These are phyloP conservation scores for Colletotrichum kahawae DNA, from an alignment of 2,329 filamentous ascomycete species.

Conservation along the genomic window DNA sequence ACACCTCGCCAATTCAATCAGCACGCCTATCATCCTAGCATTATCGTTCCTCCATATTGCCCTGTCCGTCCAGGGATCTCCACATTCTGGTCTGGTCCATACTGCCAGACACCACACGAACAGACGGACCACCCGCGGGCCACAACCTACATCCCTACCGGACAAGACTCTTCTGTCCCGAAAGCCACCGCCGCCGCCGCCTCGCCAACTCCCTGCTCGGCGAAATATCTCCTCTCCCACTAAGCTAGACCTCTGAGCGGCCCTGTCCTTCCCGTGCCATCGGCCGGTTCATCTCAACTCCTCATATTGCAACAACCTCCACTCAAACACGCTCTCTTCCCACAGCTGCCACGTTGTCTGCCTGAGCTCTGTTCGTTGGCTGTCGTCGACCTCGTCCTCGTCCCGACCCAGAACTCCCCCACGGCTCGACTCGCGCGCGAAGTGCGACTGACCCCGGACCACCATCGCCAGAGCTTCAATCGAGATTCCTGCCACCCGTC, in stretches of 20 bases:
- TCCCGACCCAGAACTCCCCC: not conserved
- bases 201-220: constrained; percentile 12
- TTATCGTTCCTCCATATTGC: constrained; percentile 15
- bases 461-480: constrained; percentile 16
- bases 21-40: constrained; percentile 2
- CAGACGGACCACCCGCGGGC: not conserved
- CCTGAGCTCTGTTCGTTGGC: not conserved
- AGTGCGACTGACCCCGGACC: not conserved
- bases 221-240: constrained; percentile 6
- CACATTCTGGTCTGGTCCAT: constrained; percentile 11
- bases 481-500: constrained; percentile 9
- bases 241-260: constrained; percentile 1
- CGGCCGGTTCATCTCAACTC: constrained; percentile 21
- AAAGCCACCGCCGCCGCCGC: not conserved
- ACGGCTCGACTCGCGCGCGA: constrained; percentile 3
- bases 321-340: not conserved
- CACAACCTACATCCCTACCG: not conserved
- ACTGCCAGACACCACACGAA: not conserved
- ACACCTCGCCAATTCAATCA: constrained; percentile 2
- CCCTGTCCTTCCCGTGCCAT: constrained; percentile 18
- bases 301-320: constrained; percentile 17
- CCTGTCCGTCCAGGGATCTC: constrained; percentile 5
- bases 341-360: not conserved
- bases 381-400: not conserved
- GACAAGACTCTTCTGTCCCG: not conserved